Conservation (phyloP, 2,329 filamentous ascomycete genomes). For the Massarina eburnea region DNA sequence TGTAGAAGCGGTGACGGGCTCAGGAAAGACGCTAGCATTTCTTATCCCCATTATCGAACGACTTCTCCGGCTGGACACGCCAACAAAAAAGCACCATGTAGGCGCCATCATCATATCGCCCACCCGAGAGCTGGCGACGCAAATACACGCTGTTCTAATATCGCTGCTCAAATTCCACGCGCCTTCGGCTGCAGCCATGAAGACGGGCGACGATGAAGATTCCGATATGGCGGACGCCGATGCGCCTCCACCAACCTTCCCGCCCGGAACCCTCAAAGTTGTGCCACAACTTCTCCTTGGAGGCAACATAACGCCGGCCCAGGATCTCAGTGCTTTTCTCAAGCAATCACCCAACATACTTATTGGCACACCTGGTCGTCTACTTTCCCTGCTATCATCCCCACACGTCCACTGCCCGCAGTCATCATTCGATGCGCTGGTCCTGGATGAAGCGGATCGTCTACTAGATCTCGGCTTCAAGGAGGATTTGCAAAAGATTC, state of each 20-base stretch:
- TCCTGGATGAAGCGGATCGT: slow-evolving; percentile 92
- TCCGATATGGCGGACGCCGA: slow-evolving; percentile 45
- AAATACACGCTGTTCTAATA: slow-evolving; percentile 81
- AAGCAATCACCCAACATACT: slow-evolving; percentile 84
- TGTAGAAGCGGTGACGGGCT: slow-evolving; percentile 65
- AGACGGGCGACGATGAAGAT: slow-evolving; percentile 53
- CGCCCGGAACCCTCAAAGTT: slow-evolving; percentile 58
- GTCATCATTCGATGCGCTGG: slow-evolving; percentile 86
- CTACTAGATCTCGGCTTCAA: slow-evolving; percentile 93
- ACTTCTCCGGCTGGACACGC: slow-evolving; percentile 75
- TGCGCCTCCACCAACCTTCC: slow-evolving; percentile 41
- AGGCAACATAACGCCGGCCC: slow-evolving; percentile 75
- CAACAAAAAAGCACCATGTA: slow-evolving; percentile 86
- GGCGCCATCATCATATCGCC: slow-evolving; percentile 90
- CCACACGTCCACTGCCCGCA: slow-evolving; percentile 85
- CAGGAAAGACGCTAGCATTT: slow-evolving; percentile 54
- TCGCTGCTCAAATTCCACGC: slow-evolving; percentile 81
- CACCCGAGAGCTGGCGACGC: slow-evolving; percentile 86
- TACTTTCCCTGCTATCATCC: slow-evolving; percentile 84
- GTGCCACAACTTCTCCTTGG: slow-evolving; percentile 81
- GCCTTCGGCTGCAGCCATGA: slow-evolving; percentile 70
- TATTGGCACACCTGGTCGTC: slow-evolving; percentile 85
- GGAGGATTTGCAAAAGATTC: slow-evolving; percentile 81
- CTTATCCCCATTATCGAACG: slow-evolving; percentile 82
- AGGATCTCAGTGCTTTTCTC: slow-evolving; percentile 84